A percentile compares a stretch with the other conserved stretches of the same genome.
phyloP scores from a whole-genome alignment of 2,329 filamentous ascomycete species.

The Lasiodiplodia hormozganensis region DNA sequence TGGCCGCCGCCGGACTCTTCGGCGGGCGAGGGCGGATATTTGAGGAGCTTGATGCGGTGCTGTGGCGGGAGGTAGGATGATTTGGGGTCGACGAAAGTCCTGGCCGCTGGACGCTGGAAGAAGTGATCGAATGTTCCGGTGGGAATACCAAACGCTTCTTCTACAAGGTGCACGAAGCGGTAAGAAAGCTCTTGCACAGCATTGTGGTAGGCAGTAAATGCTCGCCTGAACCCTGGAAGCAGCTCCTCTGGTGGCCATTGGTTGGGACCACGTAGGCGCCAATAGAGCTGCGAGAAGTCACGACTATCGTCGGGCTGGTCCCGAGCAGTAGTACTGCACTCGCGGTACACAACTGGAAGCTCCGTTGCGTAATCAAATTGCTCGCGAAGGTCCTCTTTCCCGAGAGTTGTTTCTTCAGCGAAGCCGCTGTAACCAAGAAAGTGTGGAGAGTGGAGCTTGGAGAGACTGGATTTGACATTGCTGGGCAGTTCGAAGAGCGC shows the following conservation, averaged over 20 bases:
- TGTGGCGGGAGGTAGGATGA: constrained; percentile 47
- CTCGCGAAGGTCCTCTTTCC: constrained; percentile 60
- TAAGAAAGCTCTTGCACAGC: constrained; percentile 60
- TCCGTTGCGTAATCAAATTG: constrained; percentile 69
- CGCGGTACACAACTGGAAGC: constrained; percentile 47
- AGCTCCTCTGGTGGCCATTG: constrained; percentile 43
- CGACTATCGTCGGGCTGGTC: constrained; percentile 42
- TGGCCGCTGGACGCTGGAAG: constrained; percentile 49
- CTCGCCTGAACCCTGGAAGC: constrained; percentile 42
- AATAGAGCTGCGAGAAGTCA: constrained; percentile 48
- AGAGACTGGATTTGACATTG: constrained; percentile 50
- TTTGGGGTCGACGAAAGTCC: neutral
- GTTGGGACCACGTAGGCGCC: constrained; percentile 50
- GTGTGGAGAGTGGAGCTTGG: constrained; percentile 62
- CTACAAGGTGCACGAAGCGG: constrained; percentile 63
- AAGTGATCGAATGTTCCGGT: constrained; percentile 56
- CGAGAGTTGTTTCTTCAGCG: constrained; percentile 64
- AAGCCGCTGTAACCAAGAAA: constrained; percentile 66
- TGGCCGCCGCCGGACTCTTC: constrained; percentile 42
- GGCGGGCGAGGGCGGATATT: constrained; percentile 54
- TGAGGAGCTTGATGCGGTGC: constrained; percentile 66
- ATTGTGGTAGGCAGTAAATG: constrained; percentile 55
- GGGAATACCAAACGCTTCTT: constrained; percentile 61
- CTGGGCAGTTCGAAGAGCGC: constrained; percentile 52
- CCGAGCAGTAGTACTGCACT: neutral